Base-by-base conservation (phyloP, 257 asterid species). In the Solanum infundibuliforme region DNA sequence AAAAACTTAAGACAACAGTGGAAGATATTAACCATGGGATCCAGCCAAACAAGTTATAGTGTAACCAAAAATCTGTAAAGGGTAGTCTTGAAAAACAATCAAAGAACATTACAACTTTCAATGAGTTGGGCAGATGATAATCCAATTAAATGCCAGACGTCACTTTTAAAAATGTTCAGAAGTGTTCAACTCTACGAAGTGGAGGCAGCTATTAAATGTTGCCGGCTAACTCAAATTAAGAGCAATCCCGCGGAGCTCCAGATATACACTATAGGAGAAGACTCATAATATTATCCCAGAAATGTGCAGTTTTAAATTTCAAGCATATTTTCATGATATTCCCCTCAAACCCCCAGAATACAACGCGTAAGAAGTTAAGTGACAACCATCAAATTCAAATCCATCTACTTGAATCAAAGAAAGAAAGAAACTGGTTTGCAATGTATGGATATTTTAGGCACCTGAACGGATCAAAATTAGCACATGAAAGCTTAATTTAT, bases 401-500 rank as follows among this genome's bases (percentile, higher is more conserved):
- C 38, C 25, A 81, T 43, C 35, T 32, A 46, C 38, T 43, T 16
- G 35, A 81, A 81, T 81, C 39, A 81, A 27, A 79, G 8, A 25
- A 43, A 27, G 9, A 79, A 46, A 43, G 66, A 43, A 81, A 27
- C 14, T 8, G 39, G 39, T 43, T 23, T 81, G 29, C 66, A 43
- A 46, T 16, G 84, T 43, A 27, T 5, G 66, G 85, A 46, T n/a
- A 43, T 79, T 27, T 43, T 79, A 43, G 27, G 16, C 83, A 86
- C n/a, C 58, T 36, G 32, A 87, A 83, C 35, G 87, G 85, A 89
- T 23, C 86, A 84, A 34, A 41, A 75, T n/a, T 20, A 32, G 87
- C 72, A 86, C 25, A 55, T 16, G 90, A 90, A 88, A 52, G 32
- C 65, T 14, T 46, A 43, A 71, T 81, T 27, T 29, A 48, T 11